A percentile compares a stretch with the other conserved stretches of the same genome.
Conservation (phyloP, 768 basidiomycete genomes). For the Tricholoma furcatifolium region DNA sequence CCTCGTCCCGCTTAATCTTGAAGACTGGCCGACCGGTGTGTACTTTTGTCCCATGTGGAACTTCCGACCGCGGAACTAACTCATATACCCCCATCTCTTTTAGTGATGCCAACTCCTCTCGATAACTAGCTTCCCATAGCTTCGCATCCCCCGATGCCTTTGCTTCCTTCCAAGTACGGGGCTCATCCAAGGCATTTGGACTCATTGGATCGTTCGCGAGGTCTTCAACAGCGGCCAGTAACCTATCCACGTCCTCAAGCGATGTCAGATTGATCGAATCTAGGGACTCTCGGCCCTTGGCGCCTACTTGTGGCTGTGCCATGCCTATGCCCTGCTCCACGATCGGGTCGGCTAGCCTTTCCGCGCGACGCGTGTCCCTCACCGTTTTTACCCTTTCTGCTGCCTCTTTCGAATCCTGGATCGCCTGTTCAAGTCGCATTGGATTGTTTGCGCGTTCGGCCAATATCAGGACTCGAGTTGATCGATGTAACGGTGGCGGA, state of each 20-base stretch:
- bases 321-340: not conserved
- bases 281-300: not conserved
- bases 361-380: not conserved
- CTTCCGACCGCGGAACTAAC: too few species aligned
- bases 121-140: constrained; percentile 2
- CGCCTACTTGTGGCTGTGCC: not conserved
- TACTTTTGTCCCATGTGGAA: too few species aligned
- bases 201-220: not conserved
- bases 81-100: too few species aligned
- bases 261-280: not conserved
- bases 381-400: not conserved
- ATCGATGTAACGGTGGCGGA: not conserved
- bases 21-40: too few species aligned
- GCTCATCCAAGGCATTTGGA: not conserved
- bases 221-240: not conserved
- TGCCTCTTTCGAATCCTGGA: not conserved
- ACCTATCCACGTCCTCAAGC: not conserved
- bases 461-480: not conserved
- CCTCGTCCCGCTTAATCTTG: too few species aligned
- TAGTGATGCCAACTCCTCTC: too few species aligned
- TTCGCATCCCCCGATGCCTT: not conserved
- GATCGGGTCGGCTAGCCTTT: not conserved
- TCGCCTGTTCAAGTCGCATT: not conserved
- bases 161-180: too few species aligned
- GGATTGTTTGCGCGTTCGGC: not conserved